Evolutionary conservation across 2,329 filamentous ascomycete species (phyloP).

Genomic region (Trichoderma pleuroti): DNA sequence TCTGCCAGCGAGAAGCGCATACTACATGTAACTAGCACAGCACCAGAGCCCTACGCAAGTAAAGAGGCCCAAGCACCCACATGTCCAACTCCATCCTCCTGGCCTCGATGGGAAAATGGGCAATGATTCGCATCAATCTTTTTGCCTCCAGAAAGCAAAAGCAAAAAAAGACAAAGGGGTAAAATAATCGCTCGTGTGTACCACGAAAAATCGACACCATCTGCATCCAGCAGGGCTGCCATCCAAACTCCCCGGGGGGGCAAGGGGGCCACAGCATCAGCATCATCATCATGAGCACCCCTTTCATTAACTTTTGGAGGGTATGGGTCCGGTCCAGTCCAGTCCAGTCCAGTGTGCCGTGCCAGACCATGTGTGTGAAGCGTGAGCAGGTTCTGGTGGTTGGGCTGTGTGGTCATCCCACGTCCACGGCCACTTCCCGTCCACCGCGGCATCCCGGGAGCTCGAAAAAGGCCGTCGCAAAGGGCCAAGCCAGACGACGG

Average conservation of each 20-base stretch:
- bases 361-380: neutral
- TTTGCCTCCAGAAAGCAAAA: neutral
- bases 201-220: neutral
- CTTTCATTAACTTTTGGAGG: conserved; percentile 10
- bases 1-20: conserved; percentile 9
- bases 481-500: neutral
- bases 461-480: neutral
- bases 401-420: neutral
- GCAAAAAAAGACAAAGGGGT: neutral
- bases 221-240: neutral
- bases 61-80: neutral
- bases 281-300: conserved; percentile 2
- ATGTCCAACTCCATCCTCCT: neutral
- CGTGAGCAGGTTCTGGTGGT: neutral
- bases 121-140: neutral
- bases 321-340: no score
- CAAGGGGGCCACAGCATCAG: neutral
- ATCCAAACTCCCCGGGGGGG: neutral
- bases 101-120: neutral
- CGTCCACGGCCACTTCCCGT: neutral
- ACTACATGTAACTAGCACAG: neutral
- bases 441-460: conserved; percentile 4
- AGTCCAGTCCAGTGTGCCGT: neutral
- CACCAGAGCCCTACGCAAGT: neutral
- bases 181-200: neutral